Base-by-base conservation (phyloP, 1,284 basidiomycete genomes). In the Sporisorium graminicola region DNA sequence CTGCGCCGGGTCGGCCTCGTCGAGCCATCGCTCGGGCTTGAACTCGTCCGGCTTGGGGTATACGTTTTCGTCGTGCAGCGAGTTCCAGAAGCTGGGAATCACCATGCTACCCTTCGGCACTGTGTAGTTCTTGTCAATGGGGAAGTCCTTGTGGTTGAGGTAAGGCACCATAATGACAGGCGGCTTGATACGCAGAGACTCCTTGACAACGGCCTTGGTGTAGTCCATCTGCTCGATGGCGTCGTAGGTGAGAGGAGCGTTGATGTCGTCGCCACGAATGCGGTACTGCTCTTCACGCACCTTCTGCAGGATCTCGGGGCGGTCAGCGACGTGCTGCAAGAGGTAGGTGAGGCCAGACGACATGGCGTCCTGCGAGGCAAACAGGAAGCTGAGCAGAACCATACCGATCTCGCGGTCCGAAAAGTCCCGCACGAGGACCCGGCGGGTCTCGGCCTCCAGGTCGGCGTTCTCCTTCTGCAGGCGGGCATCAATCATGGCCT, bases 291-390 rank as follows among this genome's bases (percentile, higher is more conserved):
- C 96, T 84, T 92, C 93, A 61, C 93, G 90, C 78, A 99, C 90
- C 88, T 97, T 98, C 56, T 90, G 91, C 78, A 97, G 88, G 64
- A 97, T 88, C 27, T 95, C 92, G 5, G 96, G 96, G 82, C 93
- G 90, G 87, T 99, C 96, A 49, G 94, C 93, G 53, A 98, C 89
- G 86, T 96, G 93, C 88, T 99, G 97, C 91, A 99, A 96, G 49
- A 91, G 91, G 86, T 94, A 98, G 82, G 95, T 94, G 76, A 95
- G 79, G 20, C 80, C 86, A 10, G 83, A 85, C 4, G 93, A 94
- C 96, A 99, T 98, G 70, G 96, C 96, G 86, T 99, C 96, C 88
- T 99, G 96, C 27, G 92, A 94, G 10, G 97, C 96, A 82, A 99
- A 99, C 66, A 99, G 88, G 91, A 99, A 99, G 22, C 93, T 94